Percentiles rank a stretch among this genome's conserved stretches.
phyloP scores from a whole-genome alignment of 495 filamentous ascomycete genomes.

The Aspergillus diversus region DNA sequence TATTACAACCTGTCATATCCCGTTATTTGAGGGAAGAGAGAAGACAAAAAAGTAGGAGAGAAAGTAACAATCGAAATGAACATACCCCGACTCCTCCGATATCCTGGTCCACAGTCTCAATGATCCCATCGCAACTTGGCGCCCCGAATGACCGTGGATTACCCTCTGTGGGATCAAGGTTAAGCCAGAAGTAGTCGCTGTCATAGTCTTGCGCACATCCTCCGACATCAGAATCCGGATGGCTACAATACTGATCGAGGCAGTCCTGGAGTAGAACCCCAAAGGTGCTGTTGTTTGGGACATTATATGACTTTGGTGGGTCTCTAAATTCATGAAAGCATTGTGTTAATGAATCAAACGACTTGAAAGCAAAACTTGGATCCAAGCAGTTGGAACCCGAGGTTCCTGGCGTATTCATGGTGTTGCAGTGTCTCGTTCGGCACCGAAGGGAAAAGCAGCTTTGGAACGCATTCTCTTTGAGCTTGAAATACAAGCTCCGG shows the following conservation, averaged over 20 bases:
- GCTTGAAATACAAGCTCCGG: too few relatives aligned
- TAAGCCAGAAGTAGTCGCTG: background rate
- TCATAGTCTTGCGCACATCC: background rate
- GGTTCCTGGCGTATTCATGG: background rate
- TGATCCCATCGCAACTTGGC: background rate
- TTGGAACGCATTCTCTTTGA: too few relatives aligned
- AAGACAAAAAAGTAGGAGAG: background rate
- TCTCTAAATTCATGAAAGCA: background rate
- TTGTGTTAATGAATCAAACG: background rate
- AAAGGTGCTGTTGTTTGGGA: background rate
- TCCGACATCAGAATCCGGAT: background rate
- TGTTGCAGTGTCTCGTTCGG: too few relatives aligned
- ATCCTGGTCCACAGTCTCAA: background rate
- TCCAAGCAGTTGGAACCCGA: background rate
- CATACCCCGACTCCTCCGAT: background rate
- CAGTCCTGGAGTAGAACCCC: background rate
- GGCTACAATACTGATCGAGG: background rate
- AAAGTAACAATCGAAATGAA: background rate
- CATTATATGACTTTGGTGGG: background rate
- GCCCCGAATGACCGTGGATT: background rate
- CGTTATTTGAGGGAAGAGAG: background rate
- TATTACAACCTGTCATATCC: background rate
- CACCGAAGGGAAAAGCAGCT: too few relatives aligned
- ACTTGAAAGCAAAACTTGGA: background rate
- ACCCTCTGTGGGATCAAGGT: background rate